Conservation (phyloP, 257 asterid species). For the Ligustrum vulgare region DNA sequence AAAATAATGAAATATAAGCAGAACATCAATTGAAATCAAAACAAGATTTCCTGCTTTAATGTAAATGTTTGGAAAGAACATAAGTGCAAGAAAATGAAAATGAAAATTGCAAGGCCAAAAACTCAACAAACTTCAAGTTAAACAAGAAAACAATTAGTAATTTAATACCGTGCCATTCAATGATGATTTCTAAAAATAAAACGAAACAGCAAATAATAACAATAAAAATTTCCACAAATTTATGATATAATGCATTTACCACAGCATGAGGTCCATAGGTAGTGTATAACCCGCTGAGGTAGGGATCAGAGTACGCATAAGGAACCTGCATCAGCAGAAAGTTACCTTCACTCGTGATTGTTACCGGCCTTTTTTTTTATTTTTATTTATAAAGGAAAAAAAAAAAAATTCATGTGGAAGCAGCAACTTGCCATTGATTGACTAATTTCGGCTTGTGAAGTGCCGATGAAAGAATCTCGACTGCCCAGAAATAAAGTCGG, state of each 20-base stretch:
- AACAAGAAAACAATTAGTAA: too few relatives aligned
- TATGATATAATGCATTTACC: constrained; percentile 39
- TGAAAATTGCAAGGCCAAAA: too few relatives aligned
- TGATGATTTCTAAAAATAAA: background rate
- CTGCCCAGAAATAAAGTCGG: constrained; percentile 44
- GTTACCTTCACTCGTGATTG: constrained; percentile 15
- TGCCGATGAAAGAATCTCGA: constrained; percentile 43
- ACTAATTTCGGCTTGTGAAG: constrained; percentile 51
- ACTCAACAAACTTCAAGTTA: background rate
- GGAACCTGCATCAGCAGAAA: constrained; percentile 43
- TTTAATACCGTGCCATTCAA: background rate
- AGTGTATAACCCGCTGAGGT: constrained; percentile 50
- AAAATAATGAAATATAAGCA: background rate
- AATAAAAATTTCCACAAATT: background rate
- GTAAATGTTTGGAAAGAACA: too few relatives aligned
- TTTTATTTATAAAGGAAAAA: background rate
- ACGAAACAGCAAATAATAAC: background rate
- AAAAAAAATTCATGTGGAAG: background rate
- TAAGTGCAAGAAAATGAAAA: too few relatives aligned
- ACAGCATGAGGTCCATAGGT: constrained; percentile 73
- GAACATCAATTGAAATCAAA: too few relatives aligned
- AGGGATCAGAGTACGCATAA: constrained; percentile 68
- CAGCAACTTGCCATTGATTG: constrained; percentile 62
- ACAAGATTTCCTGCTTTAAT: too few relatives aligned
- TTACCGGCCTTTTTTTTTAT: background rate